Base-by-base conservation (phyloP, 768 basidiomycete species). In the Naganishia vishniacii region DNA sequence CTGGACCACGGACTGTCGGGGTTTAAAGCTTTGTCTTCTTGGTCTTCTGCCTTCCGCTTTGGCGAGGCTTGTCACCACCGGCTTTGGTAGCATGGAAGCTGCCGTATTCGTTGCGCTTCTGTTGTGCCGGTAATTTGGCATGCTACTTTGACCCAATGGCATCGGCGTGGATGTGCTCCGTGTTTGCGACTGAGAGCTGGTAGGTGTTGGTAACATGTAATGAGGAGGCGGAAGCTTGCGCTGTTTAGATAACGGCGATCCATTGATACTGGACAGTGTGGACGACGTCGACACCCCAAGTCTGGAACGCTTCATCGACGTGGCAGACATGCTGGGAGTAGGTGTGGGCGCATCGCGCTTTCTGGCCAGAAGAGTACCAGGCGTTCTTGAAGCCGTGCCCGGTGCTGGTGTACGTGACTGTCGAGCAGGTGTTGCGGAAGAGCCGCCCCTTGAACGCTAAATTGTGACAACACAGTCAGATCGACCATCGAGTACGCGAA, bases 261-360 rank as follows among this genome's bases (percentile, higher is more conserved):
- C 59, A 13, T 42, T 26, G 28, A 45, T 29, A 16, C 25, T 60
- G 7, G 59, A 44, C 28, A 47, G 42, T 29, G 40, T 42, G 42
- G 51, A 40, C 2, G 41, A 29, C 7, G 31, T 64, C 29, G 63
- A 64, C 13, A 32, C 53, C 12, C 40, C 48, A 18, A 42, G 20
- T 23, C 63, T 23, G 23, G 44, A 23, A 11, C 63, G 63, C 34
- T 64, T 64, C 53, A 59, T 59, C 12, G 59, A 25, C 26, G 47
- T 31, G 13, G 28, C 32, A 18, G 45, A 46, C 29, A 66, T 42
- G 18, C 53, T 40, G 20, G 75, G 75, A 7, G 73, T 75, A 1
- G 75, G 71, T 8, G 72, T 72, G 18, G 75, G 74, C 7, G 74
- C 72, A 48, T 69, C 72, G 13, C 73, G 65, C 56, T 75, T 73